Conservation (phyloP, 345 rosid genomes). For the Eucalyptus pumila region DNA sequence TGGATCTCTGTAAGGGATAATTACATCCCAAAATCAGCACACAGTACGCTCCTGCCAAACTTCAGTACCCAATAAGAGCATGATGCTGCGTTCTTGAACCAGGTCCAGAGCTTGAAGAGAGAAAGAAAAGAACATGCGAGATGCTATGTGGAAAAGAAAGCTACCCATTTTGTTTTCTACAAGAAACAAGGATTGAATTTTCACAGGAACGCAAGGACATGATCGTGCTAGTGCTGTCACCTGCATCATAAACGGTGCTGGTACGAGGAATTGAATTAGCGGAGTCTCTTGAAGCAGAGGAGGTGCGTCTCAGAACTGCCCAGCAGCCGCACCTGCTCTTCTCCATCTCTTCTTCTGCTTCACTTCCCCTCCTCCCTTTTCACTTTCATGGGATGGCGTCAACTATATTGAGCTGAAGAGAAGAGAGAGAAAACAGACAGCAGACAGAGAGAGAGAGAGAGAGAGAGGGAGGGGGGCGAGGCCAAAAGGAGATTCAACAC, state of each 20-base stretch:
- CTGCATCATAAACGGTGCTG: conserved; percentile 75
- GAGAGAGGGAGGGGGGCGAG: not conserved
- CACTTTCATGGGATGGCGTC: not conserved
- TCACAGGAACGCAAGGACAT: not conserved
- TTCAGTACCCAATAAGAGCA: not conserved
- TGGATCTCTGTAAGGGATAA: not conserved
- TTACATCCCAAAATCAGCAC: not conserved
- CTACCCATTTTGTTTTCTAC: not conserved
- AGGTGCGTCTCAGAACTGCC: conserved; percentile 37
- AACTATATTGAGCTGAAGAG: not conserved
- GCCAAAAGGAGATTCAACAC: not conserved
- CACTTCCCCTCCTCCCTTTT: not conserved
- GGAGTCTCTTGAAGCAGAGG: conserved; percentile 47
- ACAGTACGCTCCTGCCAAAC: not conserved
- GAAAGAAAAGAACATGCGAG: not conserved
- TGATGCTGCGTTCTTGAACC: not conserved
- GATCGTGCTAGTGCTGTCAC: not conserved
- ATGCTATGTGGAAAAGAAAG: not conserved
- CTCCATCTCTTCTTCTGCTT: not conserved
- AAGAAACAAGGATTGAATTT: not conserved
- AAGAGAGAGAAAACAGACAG: not conserved
- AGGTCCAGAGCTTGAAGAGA: not conserved
- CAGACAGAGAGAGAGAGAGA: not conserved
- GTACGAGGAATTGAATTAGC: conserved; percentile 57
- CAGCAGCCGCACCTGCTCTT: conserved; percentile 54